phyloP scores from a whole-genome alignment of 2,329 filamentous ascomycete species.

The Microascus cirrosus region DNA sequence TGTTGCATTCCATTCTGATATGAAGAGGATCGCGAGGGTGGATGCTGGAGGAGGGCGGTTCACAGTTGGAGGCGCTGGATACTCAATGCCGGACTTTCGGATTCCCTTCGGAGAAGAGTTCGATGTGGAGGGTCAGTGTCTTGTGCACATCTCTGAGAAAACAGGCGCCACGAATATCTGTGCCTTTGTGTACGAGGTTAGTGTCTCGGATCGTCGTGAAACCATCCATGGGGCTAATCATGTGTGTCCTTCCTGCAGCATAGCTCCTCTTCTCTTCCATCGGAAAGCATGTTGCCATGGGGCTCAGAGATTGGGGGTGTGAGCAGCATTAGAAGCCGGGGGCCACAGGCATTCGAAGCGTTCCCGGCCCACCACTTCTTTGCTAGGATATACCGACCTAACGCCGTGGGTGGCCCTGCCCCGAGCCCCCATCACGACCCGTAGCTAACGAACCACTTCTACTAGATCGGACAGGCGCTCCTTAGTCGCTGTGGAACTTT shows the following conservation, averaged over 20 bases:
- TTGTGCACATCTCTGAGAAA: slow-evolving; percentile 26
- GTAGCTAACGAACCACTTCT: neutral
- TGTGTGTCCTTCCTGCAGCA: neutral
- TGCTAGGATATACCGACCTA: slow-evolving; percentile 40
- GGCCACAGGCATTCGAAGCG: slow-evolving; percentile 31
- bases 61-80: slow-evolving; percentile 16
- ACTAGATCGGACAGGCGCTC: slow-evolving; percentile 34
- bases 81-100: slow-evolving; percentile 15
- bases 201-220: slow-evolving; percentile 7
- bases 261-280: neutral
- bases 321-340: slow-evolving; percentile 23
- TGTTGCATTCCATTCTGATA: slow-evolving; percentile 29
- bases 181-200: slow-evolving; percentile 42
- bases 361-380: slow-evolving; percentile 51
- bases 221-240: neutral
- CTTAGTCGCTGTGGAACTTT: slow-evolving; percentile 38
- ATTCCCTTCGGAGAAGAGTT: slow-evolving; percentile 26
- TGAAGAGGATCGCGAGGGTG: slow-evolving; percentile 21
- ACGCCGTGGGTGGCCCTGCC: neutral
- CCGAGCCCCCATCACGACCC: neutral
- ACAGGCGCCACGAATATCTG: slow-evolving; percentile 27
- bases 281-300: neutral
- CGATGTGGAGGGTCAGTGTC: slow-evolving; percentile 28
- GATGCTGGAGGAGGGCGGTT: neutral
- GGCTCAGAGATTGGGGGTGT: neutral